Evolutionary conservation across 495 filamentous ascomycete species (phyloP), one percentile per base, ranked within the genome.

Genomic region (Darksidea phi): DNA sequence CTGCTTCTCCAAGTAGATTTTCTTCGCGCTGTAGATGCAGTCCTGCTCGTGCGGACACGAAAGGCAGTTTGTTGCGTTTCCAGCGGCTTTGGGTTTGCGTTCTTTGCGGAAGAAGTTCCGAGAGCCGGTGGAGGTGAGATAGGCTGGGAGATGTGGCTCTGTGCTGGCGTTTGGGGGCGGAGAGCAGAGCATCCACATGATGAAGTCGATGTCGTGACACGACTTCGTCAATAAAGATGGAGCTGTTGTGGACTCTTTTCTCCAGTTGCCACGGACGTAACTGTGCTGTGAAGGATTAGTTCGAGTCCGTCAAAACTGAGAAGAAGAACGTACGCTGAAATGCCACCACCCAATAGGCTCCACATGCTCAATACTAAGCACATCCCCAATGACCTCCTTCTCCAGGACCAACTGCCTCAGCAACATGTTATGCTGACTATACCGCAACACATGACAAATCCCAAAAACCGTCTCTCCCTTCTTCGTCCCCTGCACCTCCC

Each of bases 301-400:
- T 15, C 15, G 3, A 3, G 18, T 43, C 13, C 13, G 15, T 6
- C 5, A 10, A 10, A 4, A 32, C 15, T 43, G 4, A 15, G 4
- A 43, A 15, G 41, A 3, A n/a, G 18, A 13, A 43, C 41, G 5
- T 15, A 43, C 41, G 13, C 87, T 77, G 70, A 96, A 98, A 73
- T 98, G 94, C 90, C 90, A 98, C 83, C 87, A 95, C 1, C 94
- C 94, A 0, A 98, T 87, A 0, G 94, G 94, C 72, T 97, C 95
- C 0, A 88, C 90, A 70, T 97, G 94, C 61, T 93, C 89, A 36
- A 97, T 77, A 12, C 86, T 90, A 20, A 95, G 74, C 8, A 96
- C 77, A 26, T 96, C 91, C n/a, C 94, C 94, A 68, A 98, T 85
- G 15, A 82, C 81, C 12, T 78, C 76, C 13, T 93, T 84, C 61